Evolutionary conservation across 495 filamentous ascomycete species (phyloP), one percentile per base, ranked within the genome.

Genomic region (Hyaloscypha finlandica): DNA sequence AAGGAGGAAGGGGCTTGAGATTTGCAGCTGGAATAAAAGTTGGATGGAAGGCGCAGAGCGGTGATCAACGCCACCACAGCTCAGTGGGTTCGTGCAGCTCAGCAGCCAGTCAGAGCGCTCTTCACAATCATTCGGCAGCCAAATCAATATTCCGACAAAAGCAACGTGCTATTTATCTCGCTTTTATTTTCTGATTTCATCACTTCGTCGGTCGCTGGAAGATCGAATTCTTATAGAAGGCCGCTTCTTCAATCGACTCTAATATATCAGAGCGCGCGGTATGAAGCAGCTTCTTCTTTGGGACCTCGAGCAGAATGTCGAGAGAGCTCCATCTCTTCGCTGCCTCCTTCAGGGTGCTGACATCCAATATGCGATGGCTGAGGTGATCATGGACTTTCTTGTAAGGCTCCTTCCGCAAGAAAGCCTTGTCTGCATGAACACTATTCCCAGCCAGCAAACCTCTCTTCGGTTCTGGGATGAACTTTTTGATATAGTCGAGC

Each of bases 241-340:
- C 84, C 70, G 94, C 92, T 78, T 99, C 95, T 61, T 84, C 88
- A 68, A 99, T 97, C 76, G 94, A 97, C 77, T 99, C 95, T 45
- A 97, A 75, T 71, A 99, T 97, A 80, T 99, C 95, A 66, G 89
- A 87, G 67, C 85, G 84, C 0, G 95, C 95, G 76, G 94, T 83
- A 81, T 99, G 95, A 20, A 91, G 78, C 56, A 81, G 83, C 68
- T 84, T 84, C 79, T 99, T 99, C 60, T 70, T 73, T 3, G 95
- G 95, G 19, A 84, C 86, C 51, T 78, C 75, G 58, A 72, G 65
- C 59, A 92, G 66, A 33, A 92, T 71, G 39, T 86, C 82, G 33
- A 81, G 76, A 19, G 84, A 81, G 48, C 88, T 89, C 95, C 95
- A 99, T 61, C 94, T 83, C 56, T 87, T 84, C 8, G 88, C 91